phyloP scores from a whole-genome alignment of 2,329 filamentous ascomycete genomes.

The Alternaria triticimaculans region DNA sequence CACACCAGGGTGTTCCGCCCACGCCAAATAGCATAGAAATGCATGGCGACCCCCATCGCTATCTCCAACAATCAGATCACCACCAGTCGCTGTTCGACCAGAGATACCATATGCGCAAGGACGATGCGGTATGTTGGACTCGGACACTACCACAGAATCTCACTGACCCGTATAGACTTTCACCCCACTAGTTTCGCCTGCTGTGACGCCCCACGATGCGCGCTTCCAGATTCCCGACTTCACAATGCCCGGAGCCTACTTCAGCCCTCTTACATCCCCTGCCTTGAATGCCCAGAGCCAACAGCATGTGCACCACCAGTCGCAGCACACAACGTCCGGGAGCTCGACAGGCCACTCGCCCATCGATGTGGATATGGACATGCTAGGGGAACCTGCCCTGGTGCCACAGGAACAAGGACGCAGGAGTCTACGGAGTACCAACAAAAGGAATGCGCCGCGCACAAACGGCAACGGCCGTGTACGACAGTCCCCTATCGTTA shows the following conservation, averaged over 20 bases:
- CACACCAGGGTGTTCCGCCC: constrained; percentile 71
- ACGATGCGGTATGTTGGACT: constrained; percentile 65
- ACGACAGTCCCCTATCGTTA: constrained; percentile 75
- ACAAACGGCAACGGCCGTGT: constrained; percentile 57
- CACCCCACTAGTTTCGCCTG: constrained; percentile 83
- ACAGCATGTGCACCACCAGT: constrained; percentile 37
- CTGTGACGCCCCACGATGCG: constrained; percentile 78
- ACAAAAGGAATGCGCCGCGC: constrained; percentile 62
- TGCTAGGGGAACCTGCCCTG: constrained; percentile 48
- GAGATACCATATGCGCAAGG: constrained; percentile 69
- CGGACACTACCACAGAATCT: neutral
- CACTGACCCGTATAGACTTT: constrained; percentile 68
- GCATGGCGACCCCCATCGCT: constrained; percentile 64
- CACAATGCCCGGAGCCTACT: constrained; percentile 73
- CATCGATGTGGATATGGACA: constrained; percentile 55
- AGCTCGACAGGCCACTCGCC: constrained; percentile 59
- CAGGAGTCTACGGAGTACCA: constrained; percentile 32
- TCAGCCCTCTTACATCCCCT: constrained; percentile 83
- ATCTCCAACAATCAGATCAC: constrained; percentile 61
- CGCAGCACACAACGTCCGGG: constrained; percentile 56
- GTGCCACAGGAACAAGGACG: constrained; percentile 53
- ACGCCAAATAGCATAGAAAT: constrained; percentile 84
- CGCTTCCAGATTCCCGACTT: constrained; percentile 67
- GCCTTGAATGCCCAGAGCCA: constrained; percentile 74
- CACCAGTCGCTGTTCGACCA: constrained; percentile 70